Evolutionary conservation across 1,284 basidiomycete genomes (phyloP).

Genomic region (Papiliotrema flavescens): DNA sequence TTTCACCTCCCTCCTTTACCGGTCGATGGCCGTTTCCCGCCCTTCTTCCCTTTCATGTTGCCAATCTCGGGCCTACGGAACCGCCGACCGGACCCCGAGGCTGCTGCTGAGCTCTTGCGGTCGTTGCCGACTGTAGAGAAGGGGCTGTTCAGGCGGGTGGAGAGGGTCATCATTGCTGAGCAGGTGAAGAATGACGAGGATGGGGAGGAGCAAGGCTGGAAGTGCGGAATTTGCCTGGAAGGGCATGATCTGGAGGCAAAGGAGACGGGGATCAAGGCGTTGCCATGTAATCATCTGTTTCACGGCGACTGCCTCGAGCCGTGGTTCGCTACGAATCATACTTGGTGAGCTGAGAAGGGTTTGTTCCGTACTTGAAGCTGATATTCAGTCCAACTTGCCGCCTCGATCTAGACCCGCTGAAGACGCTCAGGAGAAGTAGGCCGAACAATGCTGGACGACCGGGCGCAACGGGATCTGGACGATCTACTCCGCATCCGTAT

Average conservation of each 20-base stretch:
- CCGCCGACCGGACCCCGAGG: constrained; percentile 28
- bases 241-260: constrained; percentile 15
- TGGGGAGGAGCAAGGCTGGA: constrained; percentile 33
- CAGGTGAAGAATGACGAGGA: constrained; percentile 21
- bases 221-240: constrained; percentile 43
- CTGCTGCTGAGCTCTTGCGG: constrained; percentile 39
- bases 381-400: constrained; percentile 43
- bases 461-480: constrained; percentile 1
- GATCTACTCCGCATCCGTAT: neutral
- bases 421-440: constrained; percentile 28
- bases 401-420: constrained; percentile 46
- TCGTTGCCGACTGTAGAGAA: constrained; percentile 33
- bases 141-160: constrained; percentile 30
- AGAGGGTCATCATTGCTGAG: constrained; percentile 37
- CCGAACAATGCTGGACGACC: constrained; percentile 11
- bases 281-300: constrained; percentile 49
- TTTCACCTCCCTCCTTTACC: no score
- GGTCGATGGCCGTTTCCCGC: neutral
- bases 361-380: neutral
- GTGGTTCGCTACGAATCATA: constrained; percentile 45
- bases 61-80: neutral
- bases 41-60: neutral
- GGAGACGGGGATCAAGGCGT: constrained; percentile 35
- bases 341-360: constrained; percentile 34
- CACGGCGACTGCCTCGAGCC: constrained; percentile 43